phyloP scores from a whole-genome alignment of 352 stramenopile genomes.

The Globisporangium mamillatum region DNA sequence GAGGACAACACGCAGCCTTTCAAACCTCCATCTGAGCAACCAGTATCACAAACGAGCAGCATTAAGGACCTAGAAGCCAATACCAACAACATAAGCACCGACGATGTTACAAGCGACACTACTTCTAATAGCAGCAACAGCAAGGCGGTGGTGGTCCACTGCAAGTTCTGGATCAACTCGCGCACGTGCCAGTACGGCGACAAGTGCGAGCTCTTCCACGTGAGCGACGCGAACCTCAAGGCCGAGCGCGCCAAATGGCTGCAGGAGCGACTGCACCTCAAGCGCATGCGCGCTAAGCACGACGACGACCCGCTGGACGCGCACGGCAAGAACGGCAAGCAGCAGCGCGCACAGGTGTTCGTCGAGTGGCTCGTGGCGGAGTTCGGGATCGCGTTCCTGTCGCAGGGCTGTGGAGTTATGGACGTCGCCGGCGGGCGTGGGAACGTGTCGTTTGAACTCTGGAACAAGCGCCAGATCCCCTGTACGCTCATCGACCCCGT shows the following conservation, averaged over 20 bases:
- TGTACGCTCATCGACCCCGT: slow-evolving; percentile 83
- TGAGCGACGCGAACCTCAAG: slow-evolving; percentile 43
- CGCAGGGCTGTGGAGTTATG: slow-evolving; percentile 55
- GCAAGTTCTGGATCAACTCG: slow-evolving; percentile 87
- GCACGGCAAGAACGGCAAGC: slow-evolving; percentile 69
- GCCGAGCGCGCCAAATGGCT: slow-evolving; percentile 56
- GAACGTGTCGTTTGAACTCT: slow-evolving; percentile 83
- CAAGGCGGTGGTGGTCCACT: slow-evolving; percentile 27
- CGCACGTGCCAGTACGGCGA: slow-evolving; percentile 63
- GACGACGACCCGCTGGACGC: slow-evolving; percentile 63
- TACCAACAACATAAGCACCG: not conserved
- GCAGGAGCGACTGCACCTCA: slow-evolving; percentile 53
- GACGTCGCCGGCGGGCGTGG: slow-evolving; percentile 82
- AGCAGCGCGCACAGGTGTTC: slow-evolving; percentile 68
- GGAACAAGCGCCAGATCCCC: slow-evolving; percentile 70
- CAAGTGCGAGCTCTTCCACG: slow-evolving; percentile 66
- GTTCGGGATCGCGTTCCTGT: slow-evolving; percentile 53
- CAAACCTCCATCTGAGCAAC: not conserved
- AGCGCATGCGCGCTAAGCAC: slow-evolving; percentile 50
- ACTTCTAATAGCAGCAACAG: not conserved
- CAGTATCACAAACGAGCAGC: not conserved
- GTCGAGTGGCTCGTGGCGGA: slow-evolving; percentile 72
- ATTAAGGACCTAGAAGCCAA: not conserved
- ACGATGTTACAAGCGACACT: not conserved
- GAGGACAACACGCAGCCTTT: not conserved